These are phyloP conservation scores for Pharus latifolius DNA, from an alignment of 176 grass and related monocot genomes.

Conservation along the genomic window DNA sequence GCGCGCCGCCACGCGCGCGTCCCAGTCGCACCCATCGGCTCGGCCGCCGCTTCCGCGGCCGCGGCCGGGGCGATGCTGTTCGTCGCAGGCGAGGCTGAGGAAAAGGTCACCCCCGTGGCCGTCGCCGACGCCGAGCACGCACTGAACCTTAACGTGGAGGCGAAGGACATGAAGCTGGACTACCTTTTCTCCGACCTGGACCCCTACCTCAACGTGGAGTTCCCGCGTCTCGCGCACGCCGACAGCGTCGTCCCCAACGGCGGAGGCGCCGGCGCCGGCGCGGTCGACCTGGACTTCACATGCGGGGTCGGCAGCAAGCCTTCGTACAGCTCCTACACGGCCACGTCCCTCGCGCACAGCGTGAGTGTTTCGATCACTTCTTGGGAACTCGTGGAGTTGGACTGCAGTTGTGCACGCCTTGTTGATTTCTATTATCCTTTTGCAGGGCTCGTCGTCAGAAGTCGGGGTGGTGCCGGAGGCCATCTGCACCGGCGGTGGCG, in stretches of 20 bases:
- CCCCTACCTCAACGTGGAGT: slow-evolving; percentile 58
- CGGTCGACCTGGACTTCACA: slow-evolving; percentile 37
- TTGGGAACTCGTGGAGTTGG: background rate
- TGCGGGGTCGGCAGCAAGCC: slow-evolving; percentile 35
- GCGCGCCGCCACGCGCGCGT: slow-evolving; percentile 76
- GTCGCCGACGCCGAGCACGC: background rate
- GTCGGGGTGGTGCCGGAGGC: slow-evolving; percentile 76
- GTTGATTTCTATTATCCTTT: background rate
- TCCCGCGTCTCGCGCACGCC: slow-evolving; percentile 32
- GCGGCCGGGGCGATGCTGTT: slow-evolving; percentile 35
- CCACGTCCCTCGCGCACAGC: slow-evolving; percentile 45
- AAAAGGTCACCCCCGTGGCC: background rate
- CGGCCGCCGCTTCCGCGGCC: background rate
- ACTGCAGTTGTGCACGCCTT: background rate
- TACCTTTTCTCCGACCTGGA: slow-evolving; percentile 58
- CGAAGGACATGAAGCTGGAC: slow-evolving; percentile 39
- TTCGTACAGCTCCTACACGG: slow-evolving; percentile 45
- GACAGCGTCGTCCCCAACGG: slow-evolving; percentile 68
- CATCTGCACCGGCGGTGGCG: slow-evolving; percentile 3
- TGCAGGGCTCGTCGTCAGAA: slow-evolving; percentile 72
- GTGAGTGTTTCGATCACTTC: slow-evolving; percentile 14
- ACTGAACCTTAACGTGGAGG: slow-evolving; percentile 55
- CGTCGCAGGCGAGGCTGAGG: slow-evolving; percentile 11
- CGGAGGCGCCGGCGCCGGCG: background rate
- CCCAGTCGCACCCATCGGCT: slow-evolving; percentile 44